These are phyloP conservation scores for Daldinia grandis DNA, from an alignment of 495 filamentous ascomycete species.

Conservation along the genomic window DNA sequence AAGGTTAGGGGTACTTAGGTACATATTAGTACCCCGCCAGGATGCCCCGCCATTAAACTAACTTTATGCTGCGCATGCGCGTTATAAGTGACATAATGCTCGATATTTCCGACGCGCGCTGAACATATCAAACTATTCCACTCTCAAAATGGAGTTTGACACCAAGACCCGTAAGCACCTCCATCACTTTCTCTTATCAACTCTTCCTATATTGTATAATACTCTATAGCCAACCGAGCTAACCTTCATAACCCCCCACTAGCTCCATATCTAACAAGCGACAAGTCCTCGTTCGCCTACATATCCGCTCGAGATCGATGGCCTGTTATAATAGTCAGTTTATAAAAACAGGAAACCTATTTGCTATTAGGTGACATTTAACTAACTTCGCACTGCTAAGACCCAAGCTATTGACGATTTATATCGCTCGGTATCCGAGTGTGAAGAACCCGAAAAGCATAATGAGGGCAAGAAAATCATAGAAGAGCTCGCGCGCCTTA, in stretches of 20 bases:
- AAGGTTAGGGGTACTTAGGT: not conserved
- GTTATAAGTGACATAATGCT: not conserved
- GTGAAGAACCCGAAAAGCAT: slow-evolving; percentile 67
- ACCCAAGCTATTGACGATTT: slow-evolving; percentile 95
- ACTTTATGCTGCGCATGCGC: not conserved
- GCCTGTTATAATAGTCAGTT: slow-evolving; percentile 87
- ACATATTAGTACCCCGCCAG: not conserved
- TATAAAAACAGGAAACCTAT: not conserved
- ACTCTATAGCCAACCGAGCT: not conserved
- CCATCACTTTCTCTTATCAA: not conserved
- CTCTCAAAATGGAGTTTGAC: slow-evolving; percentile 64
- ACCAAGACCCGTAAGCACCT: slow-evolving; percentile 65
- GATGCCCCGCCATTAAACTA: not conserved
- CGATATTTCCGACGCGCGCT: not conserved
- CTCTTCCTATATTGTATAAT: not conserved
- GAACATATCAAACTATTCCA: not conserved
- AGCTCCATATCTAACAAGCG: slow-evolving; percentile 83
- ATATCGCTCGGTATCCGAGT: slow-evolving; percentile 74
- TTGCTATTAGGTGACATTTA: not conserved
- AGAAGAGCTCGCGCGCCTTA: slow-evolving; percentile 79
- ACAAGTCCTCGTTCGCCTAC: slow-evolving; percentile 87
- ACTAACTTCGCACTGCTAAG: slow-evolving; percentile 53
- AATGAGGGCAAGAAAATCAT: slow-evolving; percentile 89
- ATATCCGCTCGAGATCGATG: slow-evolving; percentile 83
- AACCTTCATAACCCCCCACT: slow-evolving; percentile 2